Evolutionary conservation across 2,329 filamentous ascomycete species (phyloP), one percentile per base, ranked within the genome.

Genomic region (Rhinocladiella similis): DNA sequence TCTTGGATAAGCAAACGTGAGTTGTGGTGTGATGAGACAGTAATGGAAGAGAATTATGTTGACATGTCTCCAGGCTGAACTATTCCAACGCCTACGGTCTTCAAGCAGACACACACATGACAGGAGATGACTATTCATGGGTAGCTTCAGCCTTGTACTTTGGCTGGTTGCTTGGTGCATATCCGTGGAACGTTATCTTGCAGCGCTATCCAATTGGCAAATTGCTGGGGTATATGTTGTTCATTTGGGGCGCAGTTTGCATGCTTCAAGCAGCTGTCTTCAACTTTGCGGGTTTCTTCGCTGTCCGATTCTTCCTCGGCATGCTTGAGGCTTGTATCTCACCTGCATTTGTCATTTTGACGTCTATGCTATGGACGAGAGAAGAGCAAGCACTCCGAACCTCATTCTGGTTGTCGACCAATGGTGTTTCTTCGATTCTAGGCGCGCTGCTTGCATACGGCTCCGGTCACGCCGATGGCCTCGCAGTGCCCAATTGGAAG

Each of bases 291-390:
- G 72, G 74, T 9, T 70, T 80, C 5, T 65, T 81, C 1, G 72
- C 76, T 0, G 68, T 79, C 48, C 73, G 78, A 19, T 74, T 81
- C 43, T 68, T 78, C 2, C 71, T 80, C 66, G 77, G 77, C 20
- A 69, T 79, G 47, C 67, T 69, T 9, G 72, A 73, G 60, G 71
- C 68, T n/a, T 65, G 70, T 33, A 60, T 65, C 22, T 55, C 53
- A 7, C 63, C 63, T 4, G 52, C 57, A 50, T 65, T 71, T 64
- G 69, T 73, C 62, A 65, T 67, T 6, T 64, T 73, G 3, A 72
- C 71, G 3, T 72, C 70, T 1, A 73, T 73, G 70, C 68, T 72
- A 50, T 73, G 71, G 59, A 71, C 68, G 20, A 67, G 71, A 39
- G 67, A 68, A n/a, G 71, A 73, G 33, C 71, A 73, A 35, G 68